Evolutionary conservation across 768 basidiomycete genomes (phyloP).

Genomic region (Bullera alba): DNA sequence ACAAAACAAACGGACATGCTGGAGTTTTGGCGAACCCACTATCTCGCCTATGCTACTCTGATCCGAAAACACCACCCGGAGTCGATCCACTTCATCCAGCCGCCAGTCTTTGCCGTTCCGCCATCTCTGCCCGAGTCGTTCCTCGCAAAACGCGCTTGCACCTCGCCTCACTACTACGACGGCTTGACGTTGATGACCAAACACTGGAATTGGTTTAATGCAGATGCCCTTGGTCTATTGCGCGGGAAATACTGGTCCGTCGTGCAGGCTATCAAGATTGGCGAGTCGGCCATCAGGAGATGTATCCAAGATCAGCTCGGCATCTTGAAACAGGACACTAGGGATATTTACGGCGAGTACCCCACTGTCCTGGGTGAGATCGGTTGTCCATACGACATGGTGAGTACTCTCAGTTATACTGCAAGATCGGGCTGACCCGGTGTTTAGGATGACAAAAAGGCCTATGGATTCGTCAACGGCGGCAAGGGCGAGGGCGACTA

Average conservation of each 20-base stretch:
- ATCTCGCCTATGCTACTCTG: constrained; percentile 24
- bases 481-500: constrained; percentile 68
- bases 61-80: constrained; percentile 38
- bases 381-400: constrained; percentile 44
- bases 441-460: constrained; percentile 61
- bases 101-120: constrained; percentile 38
- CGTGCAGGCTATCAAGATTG: constrained; percentile 68
- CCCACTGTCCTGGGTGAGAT: constrained; percentile 95
- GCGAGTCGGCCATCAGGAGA: constrained; percentile 72
- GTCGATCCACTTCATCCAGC: constrained; percentile 43
- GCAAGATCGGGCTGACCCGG: background rate
- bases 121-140: constrained; percentile 33
- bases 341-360: constrained; percentile 56
- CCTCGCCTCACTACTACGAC: constrained; percentile 43
- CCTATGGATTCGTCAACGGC: constrained; percentile 68
- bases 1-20: constrained; percentile 22
- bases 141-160: constrained; percentile 30
- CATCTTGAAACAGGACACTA: constrained; percentile 66
- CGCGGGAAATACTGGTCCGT: constrained; percentile 53
- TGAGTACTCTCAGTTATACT: constrained; percentile 4
- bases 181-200: constrained; percentile 46
- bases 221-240: constrained; percentile 86
- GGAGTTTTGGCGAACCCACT: constrained; percentile 38
- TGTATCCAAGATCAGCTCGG: constrained; percentile 76
- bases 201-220: constrained; percentile 53